phyloP scores from a whole-genome alignment of 73 alveolate species.

The Paramecium bursaria region DNA sequence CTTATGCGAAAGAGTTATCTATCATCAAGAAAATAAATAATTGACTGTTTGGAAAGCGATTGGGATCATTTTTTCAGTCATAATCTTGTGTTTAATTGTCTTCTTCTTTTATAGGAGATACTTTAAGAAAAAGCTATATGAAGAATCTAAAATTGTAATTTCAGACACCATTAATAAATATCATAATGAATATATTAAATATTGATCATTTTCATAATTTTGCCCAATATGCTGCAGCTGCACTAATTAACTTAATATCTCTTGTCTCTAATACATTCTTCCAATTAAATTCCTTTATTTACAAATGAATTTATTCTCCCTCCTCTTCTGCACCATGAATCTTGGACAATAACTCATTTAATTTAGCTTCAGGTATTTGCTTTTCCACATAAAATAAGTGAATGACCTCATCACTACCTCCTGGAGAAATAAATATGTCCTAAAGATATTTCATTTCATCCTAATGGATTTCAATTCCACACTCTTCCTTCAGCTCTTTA shows the following conservation, averaged over 20 bases:
- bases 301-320: conserved; percentile 59
- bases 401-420: conserved; percentile 67
- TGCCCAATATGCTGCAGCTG: conserved; percentile 67
- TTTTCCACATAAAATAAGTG: conserved; percentile 65
- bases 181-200: too few species aligned
- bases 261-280: conserved; percentile 54
- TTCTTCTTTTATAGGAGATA: too few species aligned
- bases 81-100: too few species aligned
- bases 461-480: conserved; percentile 31
- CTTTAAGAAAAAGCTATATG: too few species aligned
- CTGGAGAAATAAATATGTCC: conserved; percentile 61
- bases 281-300: conserved; percentile 60
- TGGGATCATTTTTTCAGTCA: too few species aligned
- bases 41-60: too few species aligned
- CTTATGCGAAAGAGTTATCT: too few species aligned
- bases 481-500: conserved; percentile 66
- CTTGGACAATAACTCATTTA: conserved; percentile 42
- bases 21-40: too few species aligned
- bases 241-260: conserved; percentile 61
- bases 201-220: too few species aligned
- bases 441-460: conserved; percentile 56
- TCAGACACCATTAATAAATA: too few species aligned
- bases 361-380: conserved; percentile 25
- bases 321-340: conserved; percentile 59
- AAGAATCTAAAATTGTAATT: too few species aligned